phyloP scores from a whole-genome alignment of 176 grass and related monocot genomes.

The Elaeis guineensis region DNA sequence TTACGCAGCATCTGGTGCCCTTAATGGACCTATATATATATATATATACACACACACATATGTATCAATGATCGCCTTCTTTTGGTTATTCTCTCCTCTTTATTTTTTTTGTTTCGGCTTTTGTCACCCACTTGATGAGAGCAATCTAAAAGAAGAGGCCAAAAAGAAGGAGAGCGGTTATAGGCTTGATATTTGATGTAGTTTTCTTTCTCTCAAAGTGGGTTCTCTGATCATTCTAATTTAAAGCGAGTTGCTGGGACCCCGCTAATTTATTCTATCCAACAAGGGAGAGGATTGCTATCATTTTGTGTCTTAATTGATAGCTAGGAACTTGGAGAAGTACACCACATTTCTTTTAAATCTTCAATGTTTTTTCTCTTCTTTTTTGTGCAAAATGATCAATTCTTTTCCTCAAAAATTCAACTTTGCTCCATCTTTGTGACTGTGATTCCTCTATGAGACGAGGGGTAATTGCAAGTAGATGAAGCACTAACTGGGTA shows the following conservation, averaged over 20 bases:
- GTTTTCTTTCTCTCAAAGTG: conserved; percentile 8
- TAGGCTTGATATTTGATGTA: neutral
- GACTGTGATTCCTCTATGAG: no score
- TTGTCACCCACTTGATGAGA: conserved; percentile 9
- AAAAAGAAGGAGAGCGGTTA: conserved; percentile 11
- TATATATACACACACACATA: neutral
- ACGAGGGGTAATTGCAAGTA: neutral
- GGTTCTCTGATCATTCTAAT: conserved; percentile 5
- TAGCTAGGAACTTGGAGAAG: no score
- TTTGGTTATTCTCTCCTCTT: conserved; percentile 22
- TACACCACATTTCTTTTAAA: no score
- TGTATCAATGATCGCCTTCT: neutral
- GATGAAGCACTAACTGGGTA: neutral
- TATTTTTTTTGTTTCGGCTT: neutral
- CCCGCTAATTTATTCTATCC: no score
- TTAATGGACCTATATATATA: conserved; percentile 29
- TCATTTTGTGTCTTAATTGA: no score
- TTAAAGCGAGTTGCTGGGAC: neutral
- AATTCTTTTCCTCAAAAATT: no score
- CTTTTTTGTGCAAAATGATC: no score
- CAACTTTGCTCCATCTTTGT: no score
- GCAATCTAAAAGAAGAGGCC: conserved; percentile 24
- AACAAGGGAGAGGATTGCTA: no score
- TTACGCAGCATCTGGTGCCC: conserved; percentile 98
- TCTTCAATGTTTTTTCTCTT: no score